phyloP scores from a whole-genome alignment of 1,139 yeast genomes.

The Pichia sp. region DNA sequence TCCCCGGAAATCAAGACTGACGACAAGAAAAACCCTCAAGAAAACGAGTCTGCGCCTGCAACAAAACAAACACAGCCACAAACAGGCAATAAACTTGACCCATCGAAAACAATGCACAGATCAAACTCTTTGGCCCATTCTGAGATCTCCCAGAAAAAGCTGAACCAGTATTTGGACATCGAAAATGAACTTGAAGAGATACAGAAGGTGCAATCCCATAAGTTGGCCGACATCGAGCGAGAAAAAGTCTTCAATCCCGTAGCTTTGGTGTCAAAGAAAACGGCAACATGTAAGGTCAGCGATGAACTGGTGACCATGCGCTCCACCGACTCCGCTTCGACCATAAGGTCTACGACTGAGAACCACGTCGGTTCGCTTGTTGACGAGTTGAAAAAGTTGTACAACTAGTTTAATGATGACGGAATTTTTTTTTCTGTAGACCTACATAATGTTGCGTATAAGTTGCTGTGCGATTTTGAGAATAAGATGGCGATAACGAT shows the following conservation, averaged over 20 bases:
- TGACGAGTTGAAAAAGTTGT: conserved; percentile 22
- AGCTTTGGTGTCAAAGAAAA: background rate
- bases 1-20: background rate
- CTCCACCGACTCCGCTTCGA: background rate
- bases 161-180: conserved; percentile 26
- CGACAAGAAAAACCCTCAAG: background rate
- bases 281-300: conserved; percentile 20
- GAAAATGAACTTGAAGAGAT: conserved; percentile 27
- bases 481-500: background rate
- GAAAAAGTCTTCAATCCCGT: conserved; percentile 8
- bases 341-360: background rate
- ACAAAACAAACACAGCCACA: background rate
- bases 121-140: conserved; percentile 7
- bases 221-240: background rate
- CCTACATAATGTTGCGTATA: background rate
- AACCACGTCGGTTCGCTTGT: conserved; percentile 9
- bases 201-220: conserved; percentile 12
- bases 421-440: background rate
- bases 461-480: background rate
- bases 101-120: background rate
- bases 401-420: background rate
- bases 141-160: conserved; percentile 16
- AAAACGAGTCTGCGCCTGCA: background rate
- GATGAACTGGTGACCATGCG: conserved; percentile 18
- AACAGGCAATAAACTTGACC: background rate